These are phyloP conservation scores for Telfairia occidentalis DNA, from an alignment of 331 rosid genomes.

Conservation along the genomic window DNA sequence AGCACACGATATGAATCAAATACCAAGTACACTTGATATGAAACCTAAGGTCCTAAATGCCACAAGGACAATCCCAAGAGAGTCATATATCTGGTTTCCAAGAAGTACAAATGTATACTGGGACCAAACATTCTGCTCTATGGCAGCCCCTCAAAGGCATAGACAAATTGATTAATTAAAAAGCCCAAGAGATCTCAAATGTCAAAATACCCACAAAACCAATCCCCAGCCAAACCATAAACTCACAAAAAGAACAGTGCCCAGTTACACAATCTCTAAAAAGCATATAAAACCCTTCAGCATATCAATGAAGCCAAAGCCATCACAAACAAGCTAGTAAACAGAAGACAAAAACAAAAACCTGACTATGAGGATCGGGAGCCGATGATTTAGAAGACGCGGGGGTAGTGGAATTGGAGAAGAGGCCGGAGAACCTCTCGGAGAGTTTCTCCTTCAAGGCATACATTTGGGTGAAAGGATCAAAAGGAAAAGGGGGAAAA, in stretches of 20 bases:
- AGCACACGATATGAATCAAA: not conserved
- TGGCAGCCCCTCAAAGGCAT: not conserved
- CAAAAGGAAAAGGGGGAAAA: not conserved
- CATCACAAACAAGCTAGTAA: not conserved
- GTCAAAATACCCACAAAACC: not conserved
- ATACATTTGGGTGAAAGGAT: constrained; percentile 27
- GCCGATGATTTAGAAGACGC: constrained; percentile 16
- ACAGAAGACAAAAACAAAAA: constrained; percentile 5
- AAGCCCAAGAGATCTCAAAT: not conserved
- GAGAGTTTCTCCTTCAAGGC: constrained; percentile 59
- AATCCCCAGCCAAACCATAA: not conserved
- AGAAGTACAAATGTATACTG: too few species aligned
- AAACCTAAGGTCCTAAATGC: not conserved
- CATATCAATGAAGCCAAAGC: constrained; percentile 21
- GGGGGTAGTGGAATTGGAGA: constrained; percentile 37
- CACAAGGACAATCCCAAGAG: not conserved
- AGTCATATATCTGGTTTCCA: not conserved
- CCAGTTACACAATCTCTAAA: not conserved
- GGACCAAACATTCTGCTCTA: not conserved
- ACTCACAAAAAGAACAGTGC: not conserved
- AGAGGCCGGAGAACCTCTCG: constrained; percentile 46
- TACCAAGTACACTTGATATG: not conserved
- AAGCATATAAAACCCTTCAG: not conserved
- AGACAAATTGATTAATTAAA: not conserved
- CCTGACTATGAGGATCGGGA: constrained; percentile 25